A percentile compares a stretch with the other conserved stretches of the same genome.
These are phyloP conservation scores for Botryotinia narcissicola DNA, from an alignment of 2,329 filamentous ascomycete genomes.

Conservation along the genomic window DNA sequence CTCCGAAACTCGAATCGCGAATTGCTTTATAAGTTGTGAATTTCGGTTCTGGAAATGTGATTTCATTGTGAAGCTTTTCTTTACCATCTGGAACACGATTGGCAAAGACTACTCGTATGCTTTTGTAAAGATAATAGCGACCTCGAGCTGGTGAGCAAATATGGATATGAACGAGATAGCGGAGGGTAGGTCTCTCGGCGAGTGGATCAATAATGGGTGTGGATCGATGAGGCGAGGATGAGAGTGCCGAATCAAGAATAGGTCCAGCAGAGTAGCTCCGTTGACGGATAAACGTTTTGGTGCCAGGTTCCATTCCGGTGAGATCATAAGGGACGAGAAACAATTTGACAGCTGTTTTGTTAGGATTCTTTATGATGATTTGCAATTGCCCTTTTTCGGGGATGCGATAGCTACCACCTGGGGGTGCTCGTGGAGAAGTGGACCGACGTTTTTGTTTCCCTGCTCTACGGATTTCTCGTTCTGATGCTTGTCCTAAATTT, in stretches of 20 bases:
- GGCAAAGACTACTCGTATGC: conserved; percentile 90
- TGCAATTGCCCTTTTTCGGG: conserved; percentile 92
- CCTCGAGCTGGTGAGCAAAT: conserved; percentile 85
- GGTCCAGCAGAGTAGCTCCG: conserved; percentile 87
- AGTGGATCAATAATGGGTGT: conserved; percentile 26
- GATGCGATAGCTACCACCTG: conserved; percentile 89
- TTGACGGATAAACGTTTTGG: conserved; percentile 94
- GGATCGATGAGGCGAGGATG: conserved; percentile 28
- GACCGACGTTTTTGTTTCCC: conserved; percentile 61
- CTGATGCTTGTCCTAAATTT: conserved; percentile 28
- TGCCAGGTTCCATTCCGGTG: conserved; percentile 85
- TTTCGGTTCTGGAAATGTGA: conserved; percentile 81
- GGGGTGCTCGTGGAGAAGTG: conserved; percentile 63
- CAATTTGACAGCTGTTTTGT: conserved; percentile 95
- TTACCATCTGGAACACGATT: conserved; percentile 95
- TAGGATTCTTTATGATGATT: conserved; percentile 96
- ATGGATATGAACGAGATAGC: conserved; percentile 89
- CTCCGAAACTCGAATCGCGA: conserved; percentile 35
- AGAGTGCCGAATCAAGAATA: conserved; percentile 60
- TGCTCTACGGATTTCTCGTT: conserved; percentile 44
- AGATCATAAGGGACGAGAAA: conserved; percentile 94
- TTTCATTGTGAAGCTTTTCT: conserved; percentile 86
- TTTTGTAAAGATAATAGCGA: conserved; percentile 87
- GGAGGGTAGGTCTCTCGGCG: conserved; percentile 67
- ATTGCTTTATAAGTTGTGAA: conserved; percentile 76